Base-by-base conservation (phyloP, 2,329 filamentous ascomycete species). In the Huntiella abstrusa region DNA sequence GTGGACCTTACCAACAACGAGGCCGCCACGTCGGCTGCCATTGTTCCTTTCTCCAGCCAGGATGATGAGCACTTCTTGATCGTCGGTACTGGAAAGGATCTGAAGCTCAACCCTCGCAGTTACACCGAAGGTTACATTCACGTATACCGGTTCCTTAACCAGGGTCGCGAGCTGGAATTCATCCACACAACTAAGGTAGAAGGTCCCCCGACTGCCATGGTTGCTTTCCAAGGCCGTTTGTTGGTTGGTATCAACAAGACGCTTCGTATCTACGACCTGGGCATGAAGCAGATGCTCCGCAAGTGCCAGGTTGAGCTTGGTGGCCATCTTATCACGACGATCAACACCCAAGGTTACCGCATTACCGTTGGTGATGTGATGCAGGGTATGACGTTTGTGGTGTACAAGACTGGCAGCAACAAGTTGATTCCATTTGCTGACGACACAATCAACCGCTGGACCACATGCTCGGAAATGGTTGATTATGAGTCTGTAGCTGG, bases 401-500 rank as follows among this genome's bases (percentile, higher is more conserved):
- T 92, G 17, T 96, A 94, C 68, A 96, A 98, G 61, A 79, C 80
- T 38, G 77, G 85, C 53, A 83, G 86, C 53, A 96, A 96, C 62
- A 82, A 81, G 55, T 68, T 98, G 41, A 92, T 98, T 50, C 83
- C 88, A 0, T 98, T 98, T 56, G 83, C 75, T 13, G 91, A 98
- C 58, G 91, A 99, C 59, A 81, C 79, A 5, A 73, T 95, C 51
- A 71, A 86, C 43, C 77, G 91, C 32, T 96, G 87, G 83, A 93
- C 85, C 1, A 93, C 85, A 1, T 83, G 83, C 54, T 81, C 83
- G 1, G 74, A 86, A 2, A 94, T 98, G 85, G 79, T 96, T 2
- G 91, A 99, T 62, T 99, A 98, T 61, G 91, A 98, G 59, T 93
- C 91, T 1, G 77, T 83, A 17, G 87, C 86, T 2, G 91, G 88